Base-by-base conservation (phyloP, 2,329 filamentous ascomycete species). In the Cryphonectria carpinicola region DNA sequence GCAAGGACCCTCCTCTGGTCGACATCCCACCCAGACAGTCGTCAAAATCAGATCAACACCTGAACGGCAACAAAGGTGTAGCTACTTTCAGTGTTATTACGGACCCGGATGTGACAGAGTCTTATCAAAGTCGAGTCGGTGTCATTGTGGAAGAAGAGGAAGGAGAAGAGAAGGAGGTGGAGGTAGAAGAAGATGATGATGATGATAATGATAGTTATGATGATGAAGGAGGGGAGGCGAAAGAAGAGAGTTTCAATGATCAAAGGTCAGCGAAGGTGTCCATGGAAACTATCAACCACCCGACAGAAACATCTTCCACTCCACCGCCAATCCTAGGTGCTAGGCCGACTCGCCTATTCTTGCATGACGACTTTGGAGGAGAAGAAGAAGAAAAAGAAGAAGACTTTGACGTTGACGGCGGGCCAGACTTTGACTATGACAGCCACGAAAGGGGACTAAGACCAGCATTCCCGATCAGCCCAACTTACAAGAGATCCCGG, bases 341-440 rank as follows among this genome's bases (percentile, higher is more conserved):
- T 5, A 66, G 63, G 60, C 67, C 63, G 37, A 61, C 14, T 32
- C 66, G 69, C 41, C 58, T 67, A 5, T 28, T 68, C 13, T 41
- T 70, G 39, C 67, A 68, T 28, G 69, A 70, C 65, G 65, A 68
- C 35, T 70, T 70, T 17, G 32, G 22, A 49, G 60, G 65, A n/a
- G 60, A 60, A 5, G 60, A 65, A 39, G 64, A 67, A 3, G 65
- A 70, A 25, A 56, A 67, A 6, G 60, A 68, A 28, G 65, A 60
- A 3, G 60, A 70, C 32, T 39, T 25, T 22, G 65, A 70, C 2
- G 39, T 37, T 17, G 13, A 52, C 56, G 56, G 52, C 11, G 41
- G 43, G 7, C 54, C 32, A n/a, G 58, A 67, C 17, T 41, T 25
- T 19, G 61, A 35, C 8, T 56, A 71, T n/a, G 66, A 71, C 1